Evolutionary conservation across 1,284 basidiomycete genomes (phyloP).

Genomic region (Ustilago sp.): DNA sequence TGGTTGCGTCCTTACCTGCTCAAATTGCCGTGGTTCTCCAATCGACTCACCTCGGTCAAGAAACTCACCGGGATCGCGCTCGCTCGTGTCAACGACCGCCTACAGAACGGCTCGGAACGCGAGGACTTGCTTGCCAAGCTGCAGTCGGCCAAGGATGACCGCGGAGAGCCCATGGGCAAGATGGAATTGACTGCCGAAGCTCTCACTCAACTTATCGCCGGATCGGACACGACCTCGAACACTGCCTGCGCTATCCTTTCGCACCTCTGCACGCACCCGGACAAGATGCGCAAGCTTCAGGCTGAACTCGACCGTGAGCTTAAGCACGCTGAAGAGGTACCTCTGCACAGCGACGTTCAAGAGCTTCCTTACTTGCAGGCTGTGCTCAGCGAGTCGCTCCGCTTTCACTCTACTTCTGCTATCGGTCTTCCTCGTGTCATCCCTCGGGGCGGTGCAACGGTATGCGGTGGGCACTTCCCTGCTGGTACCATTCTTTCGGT

Average conservation of each 20-base stretch:
- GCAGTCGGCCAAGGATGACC: conserved; percentile 80
- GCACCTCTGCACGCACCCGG: conserved; percentile 79
- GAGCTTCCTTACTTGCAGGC: conserved; percentile 75
- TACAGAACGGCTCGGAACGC: conserved; percentile 74
- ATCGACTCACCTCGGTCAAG: conserved; percentile 78
- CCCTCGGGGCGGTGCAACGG: conserved; percentile 50
- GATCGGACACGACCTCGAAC: conserved; percentile 65
- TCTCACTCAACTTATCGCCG: conserved; percentile 83
- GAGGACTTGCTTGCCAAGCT: conserved; percentile 84
- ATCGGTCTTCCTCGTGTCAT: conserved; percentile 75
- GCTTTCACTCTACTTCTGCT: conserved; percentile 80
- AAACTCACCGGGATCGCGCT: conserved; percentile 76
- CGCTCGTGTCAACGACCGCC: conserved; percentile 81
- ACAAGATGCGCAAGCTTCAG: conserved; percentile 79
- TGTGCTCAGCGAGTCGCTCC: conserved; percentile 83
- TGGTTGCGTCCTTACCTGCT: conserved; percentile 69
- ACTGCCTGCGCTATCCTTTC: conserved; percentile 76
- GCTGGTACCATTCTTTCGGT: conserved; percentile 73
- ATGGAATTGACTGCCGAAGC: conserved; percentile 87
- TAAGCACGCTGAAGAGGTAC: conserved; percentile 57
- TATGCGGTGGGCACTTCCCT: conserved; percentile 73
- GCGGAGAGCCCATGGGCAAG: conserved; percentile 81
- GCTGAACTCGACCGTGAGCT: conserved; percentile 79
- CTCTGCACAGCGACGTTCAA: conserved; percentile 53
- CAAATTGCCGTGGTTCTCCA: conserved; percentile 76